Conservation (phyloP, 139 green algal species). For the Chlamydomonas applanata region DNA sequence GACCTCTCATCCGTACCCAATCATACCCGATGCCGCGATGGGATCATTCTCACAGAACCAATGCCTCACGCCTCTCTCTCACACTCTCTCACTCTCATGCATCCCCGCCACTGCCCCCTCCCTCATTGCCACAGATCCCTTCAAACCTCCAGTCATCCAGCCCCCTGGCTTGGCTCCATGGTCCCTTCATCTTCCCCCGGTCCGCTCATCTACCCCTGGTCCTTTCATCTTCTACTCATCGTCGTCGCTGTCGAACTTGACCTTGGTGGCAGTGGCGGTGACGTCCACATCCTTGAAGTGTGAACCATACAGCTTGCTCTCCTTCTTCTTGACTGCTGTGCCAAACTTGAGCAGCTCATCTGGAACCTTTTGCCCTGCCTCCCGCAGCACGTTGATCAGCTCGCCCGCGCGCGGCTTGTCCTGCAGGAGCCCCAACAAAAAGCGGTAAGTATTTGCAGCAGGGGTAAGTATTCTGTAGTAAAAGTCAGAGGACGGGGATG, state of each 20-base stretch:
- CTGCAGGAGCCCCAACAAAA: slow-evolving; percentile 1
- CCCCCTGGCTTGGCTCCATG: no score
- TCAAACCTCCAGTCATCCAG: no score
- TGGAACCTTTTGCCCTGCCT: slow-evolving; percentile 84
- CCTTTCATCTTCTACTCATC: slow-evolving; percentile 11
- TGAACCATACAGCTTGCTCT: slow-evolving; percentile 81
- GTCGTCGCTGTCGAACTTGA: slow-evolving; percentile 80
- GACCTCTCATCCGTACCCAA: no score
- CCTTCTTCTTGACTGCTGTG: slow-evolving; percentile 96
- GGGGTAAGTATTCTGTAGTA: not conserved
- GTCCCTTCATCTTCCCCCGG: no score
- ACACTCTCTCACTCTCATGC: no score
- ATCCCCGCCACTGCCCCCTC: no score
- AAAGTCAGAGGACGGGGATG: not conserved
- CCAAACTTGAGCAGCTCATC: slow-evolving; percentile 87
- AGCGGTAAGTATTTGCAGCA: not conserved
- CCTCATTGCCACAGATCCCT: no score
- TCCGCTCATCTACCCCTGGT: no score
- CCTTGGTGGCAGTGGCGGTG: slow-evolving; percentile 81
- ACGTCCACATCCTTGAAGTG: slow-evolving; percentile 95
- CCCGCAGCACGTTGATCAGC: slow-evolving; percentile 93
- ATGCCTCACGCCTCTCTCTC: no score
- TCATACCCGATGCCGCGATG: no score
- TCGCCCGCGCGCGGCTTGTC: slow-evolving; percentile 86
- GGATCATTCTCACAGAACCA: no score